These are phyloP conservation scores for Chenopodium quinoa DNA, from an alignment of 148 eudicot genomes.

Conservation along the genomic window DNA sequence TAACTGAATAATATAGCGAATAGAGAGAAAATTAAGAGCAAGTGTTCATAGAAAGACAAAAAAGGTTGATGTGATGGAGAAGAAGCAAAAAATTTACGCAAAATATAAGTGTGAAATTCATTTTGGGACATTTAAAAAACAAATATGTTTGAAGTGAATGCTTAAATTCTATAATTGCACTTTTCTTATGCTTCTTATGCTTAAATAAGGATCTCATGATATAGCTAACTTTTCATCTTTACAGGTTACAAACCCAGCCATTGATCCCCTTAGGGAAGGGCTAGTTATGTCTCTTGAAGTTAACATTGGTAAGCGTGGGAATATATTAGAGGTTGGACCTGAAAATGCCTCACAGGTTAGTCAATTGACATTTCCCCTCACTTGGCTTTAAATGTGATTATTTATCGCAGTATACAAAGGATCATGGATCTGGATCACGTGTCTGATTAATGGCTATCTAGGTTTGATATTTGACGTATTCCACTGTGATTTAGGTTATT, in stretches of 20 bases:
- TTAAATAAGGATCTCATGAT: neutral
- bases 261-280: conserved; percentile 98
- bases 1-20: neutral
- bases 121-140: neutral
- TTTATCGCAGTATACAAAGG: neutral
- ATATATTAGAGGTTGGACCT: conserved; percentile 93
- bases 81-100: neutral
- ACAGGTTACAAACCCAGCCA: conserved; percentile 98
- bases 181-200: neutral
- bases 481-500: conserved; percentile 54
- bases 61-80: neutral
- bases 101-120: neutral
- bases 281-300: conserved; percentile 98
- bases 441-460: conserved; percentile 5
- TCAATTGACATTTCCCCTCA: conserved; percentile 11
- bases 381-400: neutral
- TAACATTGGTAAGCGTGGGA: conserved; percentile 92
- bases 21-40: neutral
- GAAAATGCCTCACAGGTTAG: conserved; percentile 96
- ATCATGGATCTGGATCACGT: neutral
- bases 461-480: conserved; percentile 1
- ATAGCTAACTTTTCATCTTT: conserved; percentile 16
- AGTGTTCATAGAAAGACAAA: neutral
- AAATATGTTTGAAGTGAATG: too few species aligned
- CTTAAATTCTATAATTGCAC: neutral